phyloP scores from a whole-genome alignment of 2,329 filamentous ascomycete genomes.

The Xylaria sp. region DNA sequence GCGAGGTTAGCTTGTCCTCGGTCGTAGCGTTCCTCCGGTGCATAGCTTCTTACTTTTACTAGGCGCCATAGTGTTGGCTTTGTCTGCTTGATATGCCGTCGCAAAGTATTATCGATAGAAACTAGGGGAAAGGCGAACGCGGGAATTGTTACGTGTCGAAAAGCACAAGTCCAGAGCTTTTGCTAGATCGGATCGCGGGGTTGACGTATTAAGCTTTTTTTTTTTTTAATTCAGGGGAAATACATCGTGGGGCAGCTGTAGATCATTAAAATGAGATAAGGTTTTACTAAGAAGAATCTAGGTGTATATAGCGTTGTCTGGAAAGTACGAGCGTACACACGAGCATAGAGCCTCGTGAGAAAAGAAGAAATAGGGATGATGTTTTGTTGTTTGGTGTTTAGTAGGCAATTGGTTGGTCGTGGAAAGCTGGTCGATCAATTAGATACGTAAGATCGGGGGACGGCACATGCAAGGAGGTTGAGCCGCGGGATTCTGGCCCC shows the following conservation, averaged over 20 bases:
- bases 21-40: background rate
- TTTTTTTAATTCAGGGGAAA: constrained; percentile 22
- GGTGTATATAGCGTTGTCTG: background rate
- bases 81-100: background rate
- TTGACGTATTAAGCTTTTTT: constrained; percentile 12
- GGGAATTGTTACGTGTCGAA: constrained; percentile 7
- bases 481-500: constrained; percentile 21
- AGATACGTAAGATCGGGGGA: background rate
- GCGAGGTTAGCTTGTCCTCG: constrained; percentile 30
- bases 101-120: background rate
- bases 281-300: background rate
- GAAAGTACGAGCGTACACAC: background rate
- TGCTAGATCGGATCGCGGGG: constrained; percentile 32
- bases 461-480: constrained; percentile 20
- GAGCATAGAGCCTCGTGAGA: background rate
- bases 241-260: constrained; percentile 29
- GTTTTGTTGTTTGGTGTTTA: background rate
- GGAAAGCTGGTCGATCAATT: constrained; percentile 2
- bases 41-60: constrained; percentile 51
- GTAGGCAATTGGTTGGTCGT: background rate
- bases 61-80: constrained; percentile 50
- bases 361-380: background rate
- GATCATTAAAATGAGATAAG: background rate
- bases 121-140: background rate
- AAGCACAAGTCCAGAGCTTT: constrained; percentile 2